These are phyloP conservation scores for Clitoria ternatea DNA, from an alignment of 306 rosid genomes.

Conservation along the genomic window DNA sequence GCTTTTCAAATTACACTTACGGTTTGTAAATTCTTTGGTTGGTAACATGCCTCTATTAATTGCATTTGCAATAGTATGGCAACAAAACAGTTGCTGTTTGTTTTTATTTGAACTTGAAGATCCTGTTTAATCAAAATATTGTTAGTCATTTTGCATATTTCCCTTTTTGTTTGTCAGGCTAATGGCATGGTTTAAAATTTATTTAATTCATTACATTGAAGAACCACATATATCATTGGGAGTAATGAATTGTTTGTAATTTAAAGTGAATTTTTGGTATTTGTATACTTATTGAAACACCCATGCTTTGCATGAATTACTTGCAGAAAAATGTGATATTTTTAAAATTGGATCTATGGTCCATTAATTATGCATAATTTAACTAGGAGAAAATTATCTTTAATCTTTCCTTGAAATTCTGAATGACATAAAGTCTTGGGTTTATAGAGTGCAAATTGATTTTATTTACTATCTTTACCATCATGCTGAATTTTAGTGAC, in stretches of 20 bases:
- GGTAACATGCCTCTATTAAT: background rate
- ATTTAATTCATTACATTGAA: background rate
- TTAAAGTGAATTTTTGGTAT: background rate
- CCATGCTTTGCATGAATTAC: background rate
- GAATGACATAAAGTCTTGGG: background rate
- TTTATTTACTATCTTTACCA: background rate
- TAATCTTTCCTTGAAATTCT: background rate
- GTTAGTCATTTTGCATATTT: background rate
- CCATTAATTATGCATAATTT: background rate
- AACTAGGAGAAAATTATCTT: background rate
- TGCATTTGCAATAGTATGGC: background rate
- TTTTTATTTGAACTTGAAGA: background rate
- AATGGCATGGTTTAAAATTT: background rate
- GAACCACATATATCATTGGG: background rate
- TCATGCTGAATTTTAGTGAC: background rate
- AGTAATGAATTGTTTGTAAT: background rate
- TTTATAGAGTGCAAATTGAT: background rate
- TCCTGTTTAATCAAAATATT: background rate
- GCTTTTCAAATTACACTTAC: conserved; percentile 5
- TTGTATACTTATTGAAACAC: background rate
- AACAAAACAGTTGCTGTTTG: background rate
- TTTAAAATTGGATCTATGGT: background rate
- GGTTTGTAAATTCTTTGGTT: background rate
- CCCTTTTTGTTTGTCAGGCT: background rate
- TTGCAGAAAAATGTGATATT: background rate